Evolutionary conservation across 208 protist species (phyloP), one percentile per base, ranked within the genome.

Genomic region (Angomonas ambiguus): DNA sequence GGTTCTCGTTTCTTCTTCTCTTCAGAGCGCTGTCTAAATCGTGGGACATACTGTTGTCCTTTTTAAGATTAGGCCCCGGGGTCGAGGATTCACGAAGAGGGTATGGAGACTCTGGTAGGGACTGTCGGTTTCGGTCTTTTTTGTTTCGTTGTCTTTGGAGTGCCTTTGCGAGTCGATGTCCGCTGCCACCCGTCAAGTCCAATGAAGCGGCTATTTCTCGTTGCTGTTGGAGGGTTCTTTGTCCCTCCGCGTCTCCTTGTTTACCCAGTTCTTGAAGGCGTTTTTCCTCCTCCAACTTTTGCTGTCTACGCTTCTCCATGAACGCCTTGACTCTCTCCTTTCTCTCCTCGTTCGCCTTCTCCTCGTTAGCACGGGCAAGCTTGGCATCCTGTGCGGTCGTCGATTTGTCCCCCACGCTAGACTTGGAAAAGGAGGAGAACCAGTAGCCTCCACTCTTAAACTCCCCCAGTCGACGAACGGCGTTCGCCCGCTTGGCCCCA

Each of bases 281-380:
- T 24, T 25, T 16, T 24, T 56, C n/a, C 49, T 70, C 57, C 62
- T 79, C 62, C 60, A 82, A 67, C 67, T 79, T 87, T 57, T 85
- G 69, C 24, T 74, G 71, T 67, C 71, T 79, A 32, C 84, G 84
- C 49, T 65, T 69, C 45, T 74, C 75, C 70, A 91, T 76, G 60
- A 83, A 87, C 10, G 84, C 80, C 55, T 78, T 69, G 22, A 91
- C 80, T 38, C 84, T 77, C 70, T 83, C 78, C 31, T 76, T 73
- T 31, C 84, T 77, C 71, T 87, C 84, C 62, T 87, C 80, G 72
- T 82, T 85, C 25, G 74, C 73, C 60, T 79, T 70, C 35, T 28
- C 53, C 45, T 69, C 59, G 28, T 33, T 51, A 4, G 68, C 74
- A 20, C 68, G 74, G 10, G 57, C 59, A 13, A 16, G 63, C 24